phyloP scores from a whole-genome alignment of 345 rosid species.

The Ailanthus altissimus region DNA sequence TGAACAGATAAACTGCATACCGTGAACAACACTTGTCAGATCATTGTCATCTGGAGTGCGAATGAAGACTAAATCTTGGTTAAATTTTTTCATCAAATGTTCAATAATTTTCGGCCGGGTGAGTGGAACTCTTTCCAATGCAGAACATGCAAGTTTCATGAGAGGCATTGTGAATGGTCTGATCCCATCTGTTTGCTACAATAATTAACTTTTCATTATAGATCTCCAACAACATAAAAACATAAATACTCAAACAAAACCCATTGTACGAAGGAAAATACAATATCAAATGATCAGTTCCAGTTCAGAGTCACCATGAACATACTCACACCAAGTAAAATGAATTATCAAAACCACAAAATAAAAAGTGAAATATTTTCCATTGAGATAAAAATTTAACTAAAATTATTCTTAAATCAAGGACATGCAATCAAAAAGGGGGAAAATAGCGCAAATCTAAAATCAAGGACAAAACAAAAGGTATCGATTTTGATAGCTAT shows the following conservation, averaged over 20 bases:
- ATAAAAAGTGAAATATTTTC: not conserved
- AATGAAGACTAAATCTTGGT: conserved; percentile 85
- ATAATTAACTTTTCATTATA: conserved; percentile 22
- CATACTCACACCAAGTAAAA: not conserved
- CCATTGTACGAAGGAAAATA: not conserved
- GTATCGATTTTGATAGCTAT: not conserved
- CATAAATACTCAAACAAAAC: not conserved
- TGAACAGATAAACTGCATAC: conserved; percentile 38
- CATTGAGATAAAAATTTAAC: not conserved
- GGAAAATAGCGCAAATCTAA: not conserved
- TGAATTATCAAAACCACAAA: not conserved
- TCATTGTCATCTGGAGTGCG: conserved; percentile 74
- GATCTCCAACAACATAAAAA: conserved; percentile 8
- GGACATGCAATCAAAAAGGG: not conserved
- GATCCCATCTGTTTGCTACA: conserved; percentile 90
- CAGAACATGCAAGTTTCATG: conserved; percentile 97
- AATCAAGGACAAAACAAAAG: not conserved
- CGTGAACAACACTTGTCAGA: conserved; percentile 62
- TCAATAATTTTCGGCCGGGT: conserved; percentile 68
- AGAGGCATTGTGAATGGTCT: conserved; percentile 98
- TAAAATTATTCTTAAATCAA: not conserved
- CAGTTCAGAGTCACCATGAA: not conserved
- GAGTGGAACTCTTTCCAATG: conserved; percentile 91
- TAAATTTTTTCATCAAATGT: conserved; percentile 60
- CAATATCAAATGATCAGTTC: not conserved